phyloP scores from a whole-genome alignment of 148 eudicot genomes.

The Vaccinium darrowii region DNA sequence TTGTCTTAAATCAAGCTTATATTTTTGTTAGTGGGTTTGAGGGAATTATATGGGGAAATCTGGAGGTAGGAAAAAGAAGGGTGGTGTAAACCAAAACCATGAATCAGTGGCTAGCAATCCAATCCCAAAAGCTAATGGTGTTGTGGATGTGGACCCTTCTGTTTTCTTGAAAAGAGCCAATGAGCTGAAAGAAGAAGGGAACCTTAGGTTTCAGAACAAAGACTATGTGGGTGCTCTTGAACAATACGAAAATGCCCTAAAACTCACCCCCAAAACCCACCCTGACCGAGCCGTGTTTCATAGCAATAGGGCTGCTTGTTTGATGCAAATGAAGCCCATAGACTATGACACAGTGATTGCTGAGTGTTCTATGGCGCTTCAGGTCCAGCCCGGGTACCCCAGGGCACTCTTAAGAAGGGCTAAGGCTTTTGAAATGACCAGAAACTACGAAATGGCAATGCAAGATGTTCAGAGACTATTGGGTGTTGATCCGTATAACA shows the following conservation, averaged over 20 bases:
- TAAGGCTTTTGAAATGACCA: constrained; percentile 71
- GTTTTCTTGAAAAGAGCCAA: constrained; percentile 79
- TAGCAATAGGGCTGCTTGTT: constrained; percentile 90
- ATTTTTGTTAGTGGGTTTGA: constrained; percentile 9
- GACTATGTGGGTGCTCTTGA: constrained; percentile 74
- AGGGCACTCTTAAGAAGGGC: constrained; percentile 88
- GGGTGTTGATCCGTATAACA: constrained; percentile 59
- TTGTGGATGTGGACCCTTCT: constrained; percentile 56
- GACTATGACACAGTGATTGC: constrained; percentile 69
- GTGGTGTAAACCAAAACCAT: constrained; percentile 42
- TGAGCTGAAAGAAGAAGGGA: constrained; percentile 92
- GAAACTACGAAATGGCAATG: constrained; percentile 81
- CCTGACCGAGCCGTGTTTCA: constrained; percentile 89
- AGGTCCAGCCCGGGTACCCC: constrained; percentile 69
- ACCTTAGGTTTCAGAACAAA: constrained; percentile 63
- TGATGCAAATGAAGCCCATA: constrained; percentile 95
- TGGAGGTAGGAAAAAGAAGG: constrained; percentile 84
- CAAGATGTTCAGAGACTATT: constrained; percentile 63
- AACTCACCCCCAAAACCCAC: constrained; percentile 70
- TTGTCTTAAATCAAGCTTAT: not conserved
- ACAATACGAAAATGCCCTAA: constrained; percentile 85
- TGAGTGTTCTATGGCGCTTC: constrained; percentile 83
- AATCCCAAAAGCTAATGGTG: constrained; percentile 40
- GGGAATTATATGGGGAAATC: constrained; percentile 79
- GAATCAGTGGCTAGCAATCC: constrained; percentile 28